Evolutionary conservation across 2,329 filamentous ascomycete genomes (phyloP), one percentile per base, ranked within the genome.

Genomic region (Aspergillus viridinutans): DNA sequence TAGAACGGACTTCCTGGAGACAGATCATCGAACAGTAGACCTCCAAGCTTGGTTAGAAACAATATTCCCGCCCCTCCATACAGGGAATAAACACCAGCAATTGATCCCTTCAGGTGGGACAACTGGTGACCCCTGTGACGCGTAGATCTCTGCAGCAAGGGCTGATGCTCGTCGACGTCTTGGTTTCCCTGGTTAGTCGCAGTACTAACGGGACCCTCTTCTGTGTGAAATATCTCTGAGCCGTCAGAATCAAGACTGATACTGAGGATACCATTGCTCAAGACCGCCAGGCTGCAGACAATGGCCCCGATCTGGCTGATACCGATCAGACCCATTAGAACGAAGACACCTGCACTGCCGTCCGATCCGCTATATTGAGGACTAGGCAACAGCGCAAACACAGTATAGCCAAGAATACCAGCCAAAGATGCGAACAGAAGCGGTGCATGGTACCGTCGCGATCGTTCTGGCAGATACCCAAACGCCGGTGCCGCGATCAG

Each of bases 251-350:
- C 55, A 47, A 47, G 21, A 35, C 60, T 66, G 56, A 69, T 65
- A 45, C 76, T 64, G 74, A 95, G 79, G 23, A 97, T 88, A 3
- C 92, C 92, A 17, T 86, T 85, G 40, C 91, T 91, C 2, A 99
- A 82, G 0, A 94, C 85, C 0, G 90, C 92, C n/a, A 99, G 82
- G 62, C 90, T 96, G 76, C 92, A 97, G 0, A 99, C 94, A 58
- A 99, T 97, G 10, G 92, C 89, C 2, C 93, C 94, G 60, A 99
- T 97, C 74, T 99, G 94, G 67, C 90, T 95, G 68, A 96, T 85
- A 14, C 94, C 94, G 42, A 97, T 85, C 20, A 96, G 76, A 0
- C 88, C 84, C 45, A 92, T 90, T 17, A 93, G 83, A 12, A 92
- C 62, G 69, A 95, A 92, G 17, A 96, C 85, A 10, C 76, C 79